Base-by-base conservation (phyloP, 2,329 filamentous ascomycete genomes). In the Calonectria multiphialidica region DNA sequence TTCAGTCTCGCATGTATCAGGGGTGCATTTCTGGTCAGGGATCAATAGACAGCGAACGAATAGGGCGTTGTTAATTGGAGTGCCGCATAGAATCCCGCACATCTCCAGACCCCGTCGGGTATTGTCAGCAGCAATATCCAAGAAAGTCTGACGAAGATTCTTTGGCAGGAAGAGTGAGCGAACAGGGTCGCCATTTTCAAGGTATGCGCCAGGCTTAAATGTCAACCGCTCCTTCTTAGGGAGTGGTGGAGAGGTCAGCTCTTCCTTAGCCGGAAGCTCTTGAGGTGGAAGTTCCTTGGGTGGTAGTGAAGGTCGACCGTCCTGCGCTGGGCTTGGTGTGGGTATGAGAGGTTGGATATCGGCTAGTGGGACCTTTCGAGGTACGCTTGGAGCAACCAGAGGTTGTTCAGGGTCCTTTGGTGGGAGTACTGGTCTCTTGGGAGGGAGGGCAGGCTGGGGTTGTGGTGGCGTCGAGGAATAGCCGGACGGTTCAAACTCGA, bases 1-100 rank as follows among this genome's bases (percentile, higher is more conserved):
- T 59, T 95, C 91, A 23, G 95, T 98, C 83, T 98, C 96, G 82
- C 97, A 99, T 0, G 97, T 98, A 81, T 99, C 96, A 3, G 93
- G 92, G 0, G 96, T 98, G 79, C 93, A 93, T 66, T 92, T 93
- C 82, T 99, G 97, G 80, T 98, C 94, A 0, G 97, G 97, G 25
- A 99, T 96, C 28, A 99, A 89, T 6, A 99, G 90, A 68, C 93
- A 92, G 6, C 93, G 95, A 71, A 99, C 92, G 85, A 98, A 98
- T 3, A 99, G 88, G 1, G 97, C 97, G 81, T 98, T 98, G 77
- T 96, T 96, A 79, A 98, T 94, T 1, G 96, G 88, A 1, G 95
- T 96, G 9, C 96, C 97, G 80, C 95, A 98, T 13, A 99, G 89
- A 76, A 99, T 96, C 42, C 96, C 97, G 81, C 97, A 98, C 77